phyloP scores from a whole-genome alignment of 2,329 filamentous ascomycete genomes.

The Arthrobotrys entomopaga region DNA sequence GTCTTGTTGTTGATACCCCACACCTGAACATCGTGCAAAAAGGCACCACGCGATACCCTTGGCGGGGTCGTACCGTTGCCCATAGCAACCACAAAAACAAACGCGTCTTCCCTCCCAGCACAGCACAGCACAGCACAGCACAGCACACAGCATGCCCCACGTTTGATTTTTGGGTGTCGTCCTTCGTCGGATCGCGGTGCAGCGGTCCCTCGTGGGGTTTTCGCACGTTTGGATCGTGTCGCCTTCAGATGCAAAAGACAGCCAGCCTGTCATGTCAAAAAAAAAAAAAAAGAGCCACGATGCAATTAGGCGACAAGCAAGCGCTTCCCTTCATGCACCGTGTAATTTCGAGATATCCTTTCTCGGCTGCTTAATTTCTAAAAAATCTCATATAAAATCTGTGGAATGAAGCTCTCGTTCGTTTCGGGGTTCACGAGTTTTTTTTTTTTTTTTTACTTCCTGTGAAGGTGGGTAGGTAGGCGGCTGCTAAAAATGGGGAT shows the following conservation, averaged over 20 bases:
- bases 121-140: no score
- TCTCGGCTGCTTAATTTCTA: conserved; percentile 24
- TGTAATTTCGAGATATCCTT: conserved; percentile 40
- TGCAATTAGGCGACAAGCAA: conserved; percentile 38
- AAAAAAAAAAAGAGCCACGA: conserved; percentile 12
- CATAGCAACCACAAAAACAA: conserved; percentile 49
- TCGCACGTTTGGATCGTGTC: neutral
- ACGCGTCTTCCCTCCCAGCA: conserved; percentile 54
- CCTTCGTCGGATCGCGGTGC: neutral
- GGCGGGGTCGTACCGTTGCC: conserved; percentile 39
- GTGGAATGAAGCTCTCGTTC: conserved; percentile 46
- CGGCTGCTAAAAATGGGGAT: conserved; percentile 49
- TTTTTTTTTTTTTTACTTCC: no score
- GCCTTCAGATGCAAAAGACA: no score
- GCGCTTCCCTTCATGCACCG: conserved; percentile 46
- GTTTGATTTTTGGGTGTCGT: no score
- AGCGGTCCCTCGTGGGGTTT: conserved; percentile 22
- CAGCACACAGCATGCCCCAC: no score
- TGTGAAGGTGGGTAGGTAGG: neutral
- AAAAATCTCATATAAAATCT: conserved; percentile 21
- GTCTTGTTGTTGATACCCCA: conserved; percentile 47
- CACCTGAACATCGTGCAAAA: conserved; percentile 11
- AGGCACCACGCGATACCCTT: conserved; percentile 11
- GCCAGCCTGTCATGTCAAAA: no score
- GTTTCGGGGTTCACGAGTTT: conserved; percentile 11